Conservation (phyloP, 2,329 filamentous ascomycete genomes). For the Ascochyta fabae region DNA sequence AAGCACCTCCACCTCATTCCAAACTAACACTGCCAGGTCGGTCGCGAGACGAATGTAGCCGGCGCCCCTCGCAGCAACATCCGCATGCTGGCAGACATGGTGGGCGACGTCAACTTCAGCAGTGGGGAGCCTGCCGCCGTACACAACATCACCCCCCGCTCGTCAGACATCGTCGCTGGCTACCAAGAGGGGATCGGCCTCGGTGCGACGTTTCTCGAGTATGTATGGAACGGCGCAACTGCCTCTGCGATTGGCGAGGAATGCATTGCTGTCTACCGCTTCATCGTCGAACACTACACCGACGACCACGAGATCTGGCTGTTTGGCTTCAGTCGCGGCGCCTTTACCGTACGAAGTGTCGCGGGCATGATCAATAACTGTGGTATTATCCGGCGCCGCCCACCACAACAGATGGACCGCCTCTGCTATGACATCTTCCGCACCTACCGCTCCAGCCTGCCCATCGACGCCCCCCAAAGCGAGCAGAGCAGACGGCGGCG, state of each 20-base stretch:
- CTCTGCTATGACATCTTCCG: slow-evolving; percentile 44
- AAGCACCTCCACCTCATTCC: too few relatives aligned
- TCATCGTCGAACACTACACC: slow-evolving; percentile 45
- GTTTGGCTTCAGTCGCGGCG: slow-evolving; percentile 55
- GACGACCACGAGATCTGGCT: slow-evolving; percentile 53
- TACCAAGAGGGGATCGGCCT: slow-evolving; percentile 49
- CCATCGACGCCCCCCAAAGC: slow-evolving; percentile 37
- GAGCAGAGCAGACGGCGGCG: slow-evolving; percentile 28
- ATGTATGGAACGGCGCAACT: slow-evolving; percentile 47
- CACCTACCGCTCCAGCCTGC: slow-evolving; percentile 39
- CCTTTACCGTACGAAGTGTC: slow-evolving; percentile 53
- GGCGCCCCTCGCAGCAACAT: slow-evolving; percentile 43
- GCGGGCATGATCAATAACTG: slow-evolving; percentile 55
- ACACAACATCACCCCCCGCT: slow-evolving; percentile 26
- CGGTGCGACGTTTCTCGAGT: slow-evolving; percentile 44
- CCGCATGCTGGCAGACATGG: slow-evolving; percentile 39
- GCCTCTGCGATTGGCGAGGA: slow-evolving; percentile 45
- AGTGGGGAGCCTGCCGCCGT: slow-evolving; percentile 24
- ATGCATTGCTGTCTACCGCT: slow-evolving; percentile 45
- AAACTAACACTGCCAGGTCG: slow-evolving; percentile 16
- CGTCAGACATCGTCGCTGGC: slow-evolving; percentile 35
- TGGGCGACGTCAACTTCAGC: slow-evolving; percentile 35
- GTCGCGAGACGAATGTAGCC: slow-evolving; percentile 39
- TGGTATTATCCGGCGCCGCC: slow-evolving; percentile 44
- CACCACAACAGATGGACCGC: slow-evolving; percentile 17